These are phyloP conservation scores for Paracorniculantispora psalliotae DNA, from an alignment of 2,329 filamentous ascomycete species.

Conservation along the genomic window DNA sequence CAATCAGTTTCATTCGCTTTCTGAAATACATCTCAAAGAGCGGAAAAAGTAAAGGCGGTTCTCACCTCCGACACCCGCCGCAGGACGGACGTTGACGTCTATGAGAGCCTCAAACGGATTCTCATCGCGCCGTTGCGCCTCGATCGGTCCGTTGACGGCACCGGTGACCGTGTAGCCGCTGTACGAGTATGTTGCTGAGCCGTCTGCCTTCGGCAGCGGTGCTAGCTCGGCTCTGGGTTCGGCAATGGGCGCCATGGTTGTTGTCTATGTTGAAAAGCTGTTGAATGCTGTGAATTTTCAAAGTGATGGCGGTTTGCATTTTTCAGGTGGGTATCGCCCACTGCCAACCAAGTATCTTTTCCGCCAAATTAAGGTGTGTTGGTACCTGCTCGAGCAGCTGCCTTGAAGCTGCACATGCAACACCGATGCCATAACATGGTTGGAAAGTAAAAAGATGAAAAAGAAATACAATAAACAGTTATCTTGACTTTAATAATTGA, in stretches of 20 bases:
- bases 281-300: background rate
- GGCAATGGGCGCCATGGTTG: conserved; percentile 39
- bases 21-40: background rate
- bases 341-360: background rate
- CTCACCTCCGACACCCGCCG: conserved; percentile 75
- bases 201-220: conserved; percentile 66
- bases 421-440: background rate
- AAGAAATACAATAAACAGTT: background rate
- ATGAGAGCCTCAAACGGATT: conserved; percentile 85
- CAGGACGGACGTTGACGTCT: conserved; percentile 85
- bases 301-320: background rate
- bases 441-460: too few species aligned
- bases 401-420: background rate
- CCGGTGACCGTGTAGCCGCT: conserved; percentile 76
- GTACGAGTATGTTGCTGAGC: conserved; percentile 71
- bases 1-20: background rate
- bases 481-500: background rate
- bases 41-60: background rate
- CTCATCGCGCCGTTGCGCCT: conserved; percentile 83
- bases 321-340: background rate
- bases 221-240: conserved; percentile 51
- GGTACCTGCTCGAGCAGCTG: background rate
- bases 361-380: background rate
- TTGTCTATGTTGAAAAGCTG: conserved; percentile 2
- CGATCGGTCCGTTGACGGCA: conserved; percentile 87